Evolutionary conservation across 2,329 filamentous ascomycete genomes (phyloP).

Genomic region (Didymella sp.): DNA sequence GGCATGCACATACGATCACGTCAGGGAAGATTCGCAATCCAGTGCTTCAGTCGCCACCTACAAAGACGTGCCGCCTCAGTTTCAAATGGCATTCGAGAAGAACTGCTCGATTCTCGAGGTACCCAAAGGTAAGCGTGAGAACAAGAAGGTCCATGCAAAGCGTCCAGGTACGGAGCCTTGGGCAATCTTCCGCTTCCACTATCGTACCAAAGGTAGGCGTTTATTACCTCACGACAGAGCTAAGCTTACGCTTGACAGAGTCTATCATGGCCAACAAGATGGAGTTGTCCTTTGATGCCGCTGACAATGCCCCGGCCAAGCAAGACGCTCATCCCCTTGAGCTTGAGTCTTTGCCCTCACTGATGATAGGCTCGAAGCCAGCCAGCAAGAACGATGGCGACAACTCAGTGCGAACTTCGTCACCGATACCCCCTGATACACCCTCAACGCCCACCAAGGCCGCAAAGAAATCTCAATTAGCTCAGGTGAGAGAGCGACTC

Average conservation of each 20-base stretch:
- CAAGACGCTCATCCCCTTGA: conserved; percentile 19
- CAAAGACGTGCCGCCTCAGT: conserved; percentile 29
- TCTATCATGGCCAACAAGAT: conserved; percentile 23
- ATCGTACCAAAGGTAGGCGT: conserved; percentile 41
- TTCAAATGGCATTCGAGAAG: conserved; percentile 31
- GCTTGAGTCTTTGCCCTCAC: conserved; percentile 26
- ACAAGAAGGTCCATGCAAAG: conserved; percentile 21
- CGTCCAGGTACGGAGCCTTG: conserved; percentile 48
- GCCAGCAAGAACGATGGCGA: conserved; percentile 19
- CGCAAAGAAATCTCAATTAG: background rate
- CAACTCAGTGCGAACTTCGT: conserved; percentile 21
- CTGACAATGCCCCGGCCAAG: conserved; percentile 9
- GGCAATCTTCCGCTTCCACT: conserved; percentile 53
- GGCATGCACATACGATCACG: conserved; percentile 22
- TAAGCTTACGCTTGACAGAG: conserved; percentile 21
- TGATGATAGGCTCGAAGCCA: conserved; percentile 17
- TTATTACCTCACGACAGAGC: background rate
- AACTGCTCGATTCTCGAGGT: conserved; percentile 25
- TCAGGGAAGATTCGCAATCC: background rate
- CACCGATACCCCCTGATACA: conserved; percentile 13
- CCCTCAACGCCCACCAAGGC: conserved; percentile 15
- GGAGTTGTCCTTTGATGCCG: conserved; percentile 15
- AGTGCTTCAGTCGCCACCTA: conserved; percentile 12
- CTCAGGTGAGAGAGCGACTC: conserved; percentile 22
- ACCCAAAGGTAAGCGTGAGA: conserved; percentile 6